Percentiles rank a stretch among this genome's conserved stretches.
Evolutionary conservation across 2,329 filamentous ascomycete genomes (phyloP).

Genomic region (Parastagonospora avenae): DNA sequence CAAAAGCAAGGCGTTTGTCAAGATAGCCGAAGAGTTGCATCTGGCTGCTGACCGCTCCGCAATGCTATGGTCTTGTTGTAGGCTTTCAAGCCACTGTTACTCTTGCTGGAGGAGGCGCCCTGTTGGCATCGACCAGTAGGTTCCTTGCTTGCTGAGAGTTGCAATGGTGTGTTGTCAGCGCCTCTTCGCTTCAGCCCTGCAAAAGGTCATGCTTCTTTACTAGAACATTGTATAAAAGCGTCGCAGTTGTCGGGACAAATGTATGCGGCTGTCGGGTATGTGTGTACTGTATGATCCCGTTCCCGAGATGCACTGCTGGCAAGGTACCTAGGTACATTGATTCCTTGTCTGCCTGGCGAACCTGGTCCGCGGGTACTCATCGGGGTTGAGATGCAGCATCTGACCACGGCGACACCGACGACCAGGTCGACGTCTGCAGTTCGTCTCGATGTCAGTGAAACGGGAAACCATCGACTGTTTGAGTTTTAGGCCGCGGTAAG

Average conservation of each 20-base stretch:
- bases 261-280: neutral
- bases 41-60: constrained; percentile 25
- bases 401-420: neutral
- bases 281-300: neutral
- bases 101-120: constrained; percentile 20
- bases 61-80: constrained; percentile 14
- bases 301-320: neutral
- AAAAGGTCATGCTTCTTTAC: neutral
- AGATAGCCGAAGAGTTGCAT: constrained; percentile 4
- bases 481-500: neutral
- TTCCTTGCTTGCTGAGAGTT: constrained; percentile 3
- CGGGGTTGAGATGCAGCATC: constrained; percentile 8
- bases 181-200: neutral
- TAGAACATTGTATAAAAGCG: too few relatives aligned
- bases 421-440: constrained; percentile 2
- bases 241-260: neutral
- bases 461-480: constrained; percentile 4
- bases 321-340: constrained; percentile 22
- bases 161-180: neutral
- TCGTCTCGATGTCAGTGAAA: neutral
- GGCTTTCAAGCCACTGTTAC: constrained; percentile 35
- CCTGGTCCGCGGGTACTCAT: constrained; percentile 22
- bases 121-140: constrained; percentile 13
- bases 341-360: constrained; percentile 14
- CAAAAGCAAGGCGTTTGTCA: constrained; percentile 10